Conservation (phyloP, 2,329 filamentous ascomycete genomes). For the Aspergillus ochraceus region DNA sequence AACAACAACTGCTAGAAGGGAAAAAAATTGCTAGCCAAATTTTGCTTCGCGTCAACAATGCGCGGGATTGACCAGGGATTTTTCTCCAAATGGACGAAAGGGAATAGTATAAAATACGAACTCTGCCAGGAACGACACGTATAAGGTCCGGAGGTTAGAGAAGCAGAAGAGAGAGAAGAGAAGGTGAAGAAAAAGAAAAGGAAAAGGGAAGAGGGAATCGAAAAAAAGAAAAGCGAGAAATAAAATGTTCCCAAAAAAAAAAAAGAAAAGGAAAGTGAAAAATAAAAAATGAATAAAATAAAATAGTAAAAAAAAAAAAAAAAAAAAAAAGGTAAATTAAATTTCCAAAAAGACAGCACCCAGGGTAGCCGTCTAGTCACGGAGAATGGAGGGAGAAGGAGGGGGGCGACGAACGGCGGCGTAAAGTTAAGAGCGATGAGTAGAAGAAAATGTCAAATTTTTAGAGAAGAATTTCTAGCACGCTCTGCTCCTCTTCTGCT, state of each 20-base stretch:
- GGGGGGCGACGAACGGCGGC: constrained; percentile 21
- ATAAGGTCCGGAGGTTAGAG: constrained; percentile 12
- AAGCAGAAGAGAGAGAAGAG: constrained; percentile 18
- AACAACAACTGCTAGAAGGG: constrained; percentile 33
- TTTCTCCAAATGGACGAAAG: constrained; percentile 15
- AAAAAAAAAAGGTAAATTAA: constrained; percentile 7
- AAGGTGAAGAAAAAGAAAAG: constrained; percentile 16
- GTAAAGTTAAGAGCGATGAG: constrained; percentile 17
- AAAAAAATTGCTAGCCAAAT: constrained; percentile 25
- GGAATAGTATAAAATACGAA: constrained; percentile 15
- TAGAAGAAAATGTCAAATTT: constrained; percentile 12
- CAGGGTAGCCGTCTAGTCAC: constrained; percentile 23
- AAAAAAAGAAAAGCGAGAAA: constrained; percentile 15
- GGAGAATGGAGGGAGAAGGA: constrained; percentile 24
- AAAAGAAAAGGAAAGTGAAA: constrained; percentile 17
- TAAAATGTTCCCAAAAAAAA: constrained; percentile 15
- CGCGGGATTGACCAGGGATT: constrained; percentile 24
- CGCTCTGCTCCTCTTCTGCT: neutral
- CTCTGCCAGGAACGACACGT: constrained; percentile 20
- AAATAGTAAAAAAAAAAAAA: constrained; percentile 10
- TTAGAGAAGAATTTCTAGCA: constrained; percentile 3
- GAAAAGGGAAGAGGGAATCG: constrained; percentile 12
- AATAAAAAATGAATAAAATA: constrained; percentile 8
- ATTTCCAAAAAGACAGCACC: constrained; percentile 16
- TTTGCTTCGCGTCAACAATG: constrained; percentile 38